Evolutionary conservation across 805 yeast genomes (phyloP).

Genomic region (Candida insectorum): DNA sequence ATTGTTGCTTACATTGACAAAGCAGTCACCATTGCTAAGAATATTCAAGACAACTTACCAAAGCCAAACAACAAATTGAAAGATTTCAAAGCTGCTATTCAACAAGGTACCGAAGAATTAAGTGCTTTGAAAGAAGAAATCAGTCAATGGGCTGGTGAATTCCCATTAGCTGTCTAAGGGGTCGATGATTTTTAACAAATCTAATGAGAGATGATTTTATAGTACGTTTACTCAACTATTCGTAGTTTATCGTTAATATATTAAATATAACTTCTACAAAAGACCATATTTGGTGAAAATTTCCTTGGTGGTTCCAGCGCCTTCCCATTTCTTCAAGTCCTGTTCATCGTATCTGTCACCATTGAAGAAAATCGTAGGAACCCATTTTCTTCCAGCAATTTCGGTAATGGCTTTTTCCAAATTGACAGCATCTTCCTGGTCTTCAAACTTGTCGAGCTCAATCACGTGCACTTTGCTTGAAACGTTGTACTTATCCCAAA

Average conservation of each 20-base stretch:
- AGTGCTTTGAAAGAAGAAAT: conserved; percentile 71
- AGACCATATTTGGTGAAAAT: conserved; percentile 27
- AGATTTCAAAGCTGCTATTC: conserved; percentile 86
- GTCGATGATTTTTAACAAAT: conserved; percentile 3
- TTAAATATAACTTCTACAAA: conserved; percentile 7
- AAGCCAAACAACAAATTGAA: conserved; percentile 91
- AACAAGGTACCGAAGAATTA: conserved; percentile 65
- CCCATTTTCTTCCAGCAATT: conserved; percentile 61
- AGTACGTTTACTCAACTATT: conserved; percentile 10
- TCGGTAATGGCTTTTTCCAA: conserved; percentile 56
- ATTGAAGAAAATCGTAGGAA: conserved; percentile 63
- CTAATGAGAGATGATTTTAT: conserved; percentile 5
- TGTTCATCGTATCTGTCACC: conserved; percentile 59
- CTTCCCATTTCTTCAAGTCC: conserved; percentile 39
- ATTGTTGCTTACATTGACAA: conserved; percentile 77
- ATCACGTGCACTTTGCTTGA: conserved; percentile 48
- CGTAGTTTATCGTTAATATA: conserved; percentile 2
- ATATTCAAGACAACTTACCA: conserved; percentile 77
- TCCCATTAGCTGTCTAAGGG: conserved; percentile 46
- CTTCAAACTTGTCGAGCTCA: conserved; percentile 55
- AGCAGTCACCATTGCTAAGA: conserved; percentile 75
- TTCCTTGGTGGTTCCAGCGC: conserved; percentile 27
- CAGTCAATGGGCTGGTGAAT: conserved; percentile 85
- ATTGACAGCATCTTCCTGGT: conserved; percentile 46
- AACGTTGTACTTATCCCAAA: conserved; percentile 55